Evolutionary conservation across 352 stramenopile species (phyloP).

Genomic region (Globisporangium acanthophoron): DNA sequence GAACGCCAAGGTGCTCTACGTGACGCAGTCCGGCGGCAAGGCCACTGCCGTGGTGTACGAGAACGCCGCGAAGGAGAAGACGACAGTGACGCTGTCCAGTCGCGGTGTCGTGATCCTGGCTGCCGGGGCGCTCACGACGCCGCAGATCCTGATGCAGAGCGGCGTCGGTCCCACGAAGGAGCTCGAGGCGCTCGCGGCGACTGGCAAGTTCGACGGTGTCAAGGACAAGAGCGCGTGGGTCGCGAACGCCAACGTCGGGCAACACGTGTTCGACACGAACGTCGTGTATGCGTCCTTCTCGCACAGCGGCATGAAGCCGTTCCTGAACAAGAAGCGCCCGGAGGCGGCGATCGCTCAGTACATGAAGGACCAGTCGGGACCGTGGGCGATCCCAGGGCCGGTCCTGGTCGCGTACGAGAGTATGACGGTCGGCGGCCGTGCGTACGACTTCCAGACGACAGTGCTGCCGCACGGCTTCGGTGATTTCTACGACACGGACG

Average conservation of each 20-base stretch:
- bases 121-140: constrained; percentile 64
- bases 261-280: constrained; percentile 12
- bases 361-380: constrained; percentile 2
- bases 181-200: constrained; percentile 30
- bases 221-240: constrained; percentile 3
- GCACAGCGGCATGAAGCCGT: constrained; percentile 8
- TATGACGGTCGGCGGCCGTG: constrained; percentile 13
- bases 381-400: constrained; percentile 20
- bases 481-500: constrained; percentile 14
- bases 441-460: constrained; percentile 26
- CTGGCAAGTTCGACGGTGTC: constrained; percentile 8
- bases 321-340: constrained; percentile 3
- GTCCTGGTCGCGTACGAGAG: constrained; percentile 26
- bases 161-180: constrained; percentile 61
- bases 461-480: constrained; percentile 22
- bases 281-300: constrained; percentile 10
- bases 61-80: constrained; percentile 3
- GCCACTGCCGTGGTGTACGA: constrained; percentile 50
- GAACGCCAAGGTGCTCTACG: constrained; percentile 37
- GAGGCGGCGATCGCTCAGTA: constrained; percentile 3
- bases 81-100: constrained; percentile 20
- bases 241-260: constrained; percentile 8
- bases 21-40: constrained; percentile 36
- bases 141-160: constrained; percentile 76
- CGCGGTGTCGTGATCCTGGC: constrained; percentile 65